A percentile compares a stretch with the other conserved stretches of the same genome.
phyloP scores from a whole-genome alignment of 1,284 basidiomycete species.

The Fomitopsis betulina region DNA sequence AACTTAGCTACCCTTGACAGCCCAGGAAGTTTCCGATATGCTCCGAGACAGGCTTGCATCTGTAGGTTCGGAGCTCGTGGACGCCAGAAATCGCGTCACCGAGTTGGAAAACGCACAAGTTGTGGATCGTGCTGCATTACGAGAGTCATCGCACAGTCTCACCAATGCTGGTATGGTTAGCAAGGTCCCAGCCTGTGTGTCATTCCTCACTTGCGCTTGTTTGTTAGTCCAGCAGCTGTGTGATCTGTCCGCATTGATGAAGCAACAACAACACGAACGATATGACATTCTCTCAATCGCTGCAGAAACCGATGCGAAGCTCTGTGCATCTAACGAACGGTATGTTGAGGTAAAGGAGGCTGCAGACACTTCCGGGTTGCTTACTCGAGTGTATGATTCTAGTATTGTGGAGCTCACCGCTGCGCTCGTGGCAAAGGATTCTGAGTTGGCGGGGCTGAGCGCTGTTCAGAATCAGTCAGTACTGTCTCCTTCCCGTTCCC shows the following conservation, averaged over 20 bases:
- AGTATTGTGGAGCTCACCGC: conserved; percentile 15
- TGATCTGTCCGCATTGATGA: conserved; percentile 13
- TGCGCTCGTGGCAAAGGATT: conserved; percentile 14
- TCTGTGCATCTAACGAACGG: conserved; percentile 19
- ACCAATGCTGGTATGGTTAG: conserved; percentile 17
- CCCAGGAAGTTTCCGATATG: conserved; percentile 31
- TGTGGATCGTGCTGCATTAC: conserved; percentile 22
- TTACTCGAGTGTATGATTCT: not conserved
- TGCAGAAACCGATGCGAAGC: conserved; percentile 18
- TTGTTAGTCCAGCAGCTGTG: conserved; percentile 16
- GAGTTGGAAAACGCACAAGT: conserved; percentile 24
- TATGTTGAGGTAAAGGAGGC: conserved; percentile 4
- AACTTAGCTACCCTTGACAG: conserved; percentile 14
- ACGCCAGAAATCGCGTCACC: conserved; percentile 26
- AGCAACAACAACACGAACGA: conserved; percentile 15
- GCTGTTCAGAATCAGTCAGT: conserved; percentile 15
- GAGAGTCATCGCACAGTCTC: conserved; percentile 16
- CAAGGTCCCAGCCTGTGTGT: not conserved
- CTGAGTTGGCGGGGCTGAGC: conserved; percentile 12
- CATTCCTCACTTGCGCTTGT: not conserved
- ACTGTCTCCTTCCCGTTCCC: not conserved
- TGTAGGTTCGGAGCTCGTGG: conserved; percentile 28
- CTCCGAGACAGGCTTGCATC: conserved; percentile 31
- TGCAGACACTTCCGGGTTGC: not conserved
- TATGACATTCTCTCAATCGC: conserved; percentile 14